Base-by-base conservation (phyloP, 208 protist genomes). In the Leishmania arabica region DNA sequence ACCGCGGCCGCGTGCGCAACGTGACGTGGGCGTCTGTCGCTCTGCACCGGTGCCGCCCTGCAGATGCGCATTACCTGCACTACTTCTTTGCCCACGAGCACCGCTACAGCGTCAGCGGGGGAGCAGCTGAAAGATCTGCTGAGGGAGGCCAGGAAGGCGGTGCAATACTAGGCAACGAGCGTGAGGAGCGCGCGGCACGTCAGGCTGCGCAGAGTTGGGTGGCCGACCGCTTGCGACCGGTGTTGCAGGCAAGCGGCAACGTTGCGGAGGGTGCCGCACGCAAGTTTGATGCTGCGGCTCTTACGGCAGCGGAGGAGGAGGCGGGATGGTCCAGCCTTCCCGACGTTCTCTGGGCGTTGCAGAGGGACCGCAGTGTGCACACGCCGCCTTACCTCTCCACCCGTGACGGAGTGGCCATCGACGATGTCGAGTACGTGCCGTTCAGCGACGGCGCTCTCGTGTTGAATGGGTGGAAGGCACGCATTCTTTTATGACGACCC, bases 11-110 rank as follows among this genome's bases (percentile, higher is more conserved):
- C 3, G 54, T 64, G 68, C 75, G 24, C 37, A 80, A 77, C 58
- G 80, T 84, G n/a, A 84, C 80, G 40, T 84, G 80, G 80, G 51
- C 75, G 24, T 75, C 80, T 7, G 71, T 74, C 3, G 70, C 47
- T 3, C 56, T 73, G 40, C 76, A 84, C 71, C 81, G 71, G 49
- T 77, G 66, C 70, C 60, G 45, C 24, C 75, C 76, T n/a, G 71
- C 54, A 0, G 81, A 85, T 49, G 11, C 62, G 2, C 2, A 54
- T 13, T 71, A 49, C 53, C 71, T 85, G 11, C 81, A 81, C 31
- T 77, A 58, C 71, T 85, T 68, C 64, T 76, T 77, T 49, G 65
- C 64, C 31, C n/a, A 76, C 4, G 69, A 78, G 69, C 42, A 64
- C 51, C 13, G 51, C 45, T 37, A 60, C 54, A 34, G 54, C 2